Evolutionary conservation across 257 asterid genomes (phyloP), one percentile per base, ranked within the genome.

Genomic region (Perilla frutescens): DNA sequence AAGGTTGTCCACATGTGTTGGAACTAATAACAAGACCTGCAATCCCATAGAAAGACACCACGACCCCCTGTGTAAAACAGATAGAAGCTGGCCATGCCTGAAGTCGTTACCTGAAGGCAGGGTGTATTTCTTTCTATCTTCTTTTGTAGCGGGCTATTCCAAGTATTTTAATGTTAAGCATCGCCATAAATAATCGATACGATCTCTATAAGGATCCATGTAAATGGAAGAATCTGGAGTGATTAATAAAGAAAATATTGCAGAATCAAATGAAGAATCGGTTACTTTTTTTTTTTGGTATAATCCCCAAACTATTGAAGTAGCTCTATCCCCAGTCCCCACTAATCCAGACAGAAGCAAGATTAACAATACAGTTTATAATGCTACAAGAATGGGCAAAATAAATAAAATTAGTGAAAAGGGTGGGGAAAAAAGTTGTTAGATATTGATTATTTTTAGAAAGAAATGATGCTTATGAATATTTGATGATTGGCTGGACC

Each of bases 401-500:
- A 31, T 37, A 7, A 13, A 10, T 36, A 8, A 13, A 39, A n/a
- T 39, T 12, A 37, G 3, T 61, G 39, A 39, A 62, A 39, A 62
- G 8, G 50, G 67, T 14, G 66, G 34, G 66, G 49, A 1, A 6
- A 14, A 14, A 39, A 62, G 34, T 39, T 40, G 8, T 1, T 37
- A 36, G 14, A 40, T 62, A 15, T 59, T 59, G 49, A 8, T 67
- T 34, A 34, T 77, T 70, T 45, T 36, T 40, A 34, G 56, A 47
- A 45, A 8, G 57, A 29, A 44, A 39, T 48, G 69, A 70, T 64
- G 31, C 34, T 55, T 12, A 34, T 49, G 74, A 62, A 63, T 48
- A 20, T 60, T 50, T 36, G 64, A 55, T 58, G 63, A 62, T 64
- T 57, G 8, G 29, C 45, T 32, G 70, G 51, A 48, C 43, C 66